Evolutionary conservation across 78 protist species (phyloP), one percentile per base, ranked within the genome.

Genomic region (Dictyostelium capitatum): DNA sequence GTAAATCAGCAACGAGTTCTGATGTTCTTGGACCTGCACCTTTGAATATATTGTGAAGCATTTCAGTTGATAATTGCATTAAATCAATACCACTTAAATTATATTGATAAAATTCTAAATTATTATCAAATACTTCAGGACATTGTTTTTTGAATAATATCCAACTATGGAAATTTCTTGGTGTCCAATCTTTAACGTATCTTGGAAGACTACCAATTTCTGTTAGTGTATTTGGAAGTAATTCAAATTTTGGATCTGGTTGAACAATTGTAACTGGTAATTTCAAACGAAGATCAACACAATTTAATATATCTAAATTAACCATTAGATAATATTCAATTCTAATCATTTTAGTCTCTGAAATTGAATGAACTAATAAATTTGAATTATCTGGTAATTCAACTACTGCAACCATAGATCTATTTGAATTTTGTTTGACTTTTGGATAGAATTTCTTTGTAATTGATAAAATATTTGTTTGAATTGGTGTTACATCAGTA

Each of bases 221-320:
- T 11, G 69, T 65, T 37, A 81, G 46, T 17, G 89, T 67, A 81
- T 81, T 70, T 28, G 89, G 89, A 37, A 28, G 67, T 10, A 19
- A 11, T 67, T 65, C 54, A 15, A 65, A 19, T 9, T 37, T 46
- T 48, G 89, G 89, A 28, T 81, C 89, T 20, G 53, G 59, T 67
- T 43, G 70, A 23, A 81, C 79, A 0, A 81, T 81, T 6, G 20
- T 30, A 2, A 81, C 17, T 7, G 89, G 89, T 15, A 81, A 25
- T n/a, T 65, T 62, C 23, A 48, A 30, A 20, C 30, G 41, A 28
- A 81, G 53, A 25, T 81, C 89, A 14, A 65, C 79, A 48, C 89
- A 81, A 20, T 53, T 81, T 62, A 79, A 79, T 15, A 81, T 81
- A 28, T 81, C 89, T 41, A 81, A 53, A 65, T 20, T 65, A 1